These are phyloP conservation scores for Pseudogymnoascus sp. DNA, from an alignment of 2,329 filamentous ascomycete genomes.

Conservation along the genomic window DNA sequence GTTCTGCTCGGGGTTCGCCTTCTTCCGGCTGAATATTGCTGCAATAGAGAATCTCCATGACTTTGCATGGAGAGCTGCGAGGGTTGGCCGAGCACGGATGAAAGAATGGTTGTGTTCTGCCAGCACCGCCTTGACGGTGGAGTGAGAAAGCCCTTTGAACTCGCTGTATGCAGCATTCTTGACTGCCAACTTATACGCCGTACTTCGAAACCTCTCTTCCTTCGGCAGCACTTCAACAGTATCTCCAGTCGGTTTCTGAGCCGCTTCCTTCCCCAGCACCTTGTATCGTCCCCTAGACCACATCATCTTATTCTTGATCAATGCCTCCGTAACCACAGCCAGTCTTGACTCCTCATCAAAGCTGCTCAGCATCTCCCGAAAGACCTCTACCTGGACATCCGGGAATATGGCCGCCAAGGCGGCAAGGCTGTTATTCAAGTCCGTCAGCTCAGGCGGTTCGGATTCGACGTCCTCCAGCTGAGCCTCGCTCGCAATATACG, in stretches of 20 bases:
- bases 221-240: constrained; percentile 37
- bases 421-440: constrained; percentile 62
- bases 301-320: constrained; percentile 62
- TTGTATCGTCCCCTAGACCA: constrained; percentile 64
- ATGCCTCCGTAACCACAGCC: constrained; percentile 66
- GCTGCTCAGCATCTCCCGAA: constrained; percentile 68
- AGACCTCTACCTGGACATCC: constrained; percentile 72
- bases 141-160: constrained; percentile 65
- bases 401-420: constrained; percentile 67
- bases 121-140: constrained; percentile 68
- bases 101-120: constrained; percentile 77
- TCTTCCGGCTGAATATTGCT: constrained; percentile 60
- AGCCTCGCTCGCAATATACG: constrained; percentile 48
- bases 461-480: constrained; percentile 40
- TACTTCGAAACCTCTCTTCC: constrained; percentile 59
- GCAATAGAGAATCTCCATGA: constrained; percentile 72
- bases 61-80: constrained; percentile 59
- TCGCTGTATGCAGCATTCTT: constrained; percentile 61
- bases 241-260: constrained; percentile 26
- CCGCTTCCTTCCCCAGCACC: constrained; percentile 29
- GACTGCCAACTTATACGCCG: constrained; percentile 60
- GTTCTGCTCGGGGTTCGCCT: constrained; percentile 48
- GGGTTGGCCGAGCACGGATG: constrained; percentile 58
- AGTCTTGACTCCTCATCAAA: constrained; percentile 70
- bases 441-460: constrained; percentile 54